Base-by-base conservation (phyloP, 805 yeast genomes). In the Kuraishia cidri region DNA sequence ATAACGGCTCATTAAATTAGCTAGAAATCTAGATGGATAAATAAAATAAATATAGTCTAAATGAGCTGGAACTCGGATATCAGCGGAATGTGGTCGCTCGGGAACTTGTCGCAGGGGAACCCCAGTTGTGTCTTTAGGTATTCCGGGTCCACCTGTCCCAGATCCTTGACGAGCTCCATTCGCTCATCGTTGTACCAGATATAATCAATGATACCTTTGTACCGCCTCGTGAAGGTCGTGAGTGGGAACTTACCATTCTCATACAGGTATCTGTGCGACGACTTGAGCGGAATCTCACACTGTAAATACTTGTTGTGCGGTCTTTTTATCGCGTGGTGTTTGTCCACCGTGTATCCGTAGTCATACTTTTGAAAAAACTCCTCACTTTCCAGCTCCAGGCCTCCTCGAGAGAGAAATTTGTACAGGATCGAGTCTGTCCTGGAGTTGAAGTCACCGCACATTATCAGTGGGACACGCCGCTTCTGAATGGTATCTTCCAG, bases 381-480 rank as follows among this genome's bases (percentile, higher is more conserved):
- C 1, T 38, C 30, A n/a, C 43, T 43, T 12, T 37, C 30, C 24
- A 51, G 33, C 16, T 45, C 45, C 46, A 17, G 46, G 34, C 33
- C n/a, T 10, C 34, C 38, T 4, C 32, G 22, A 6, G 38, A 23
- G 13, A 58, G 32, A 30, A 67, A 64, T n/a, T 63, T 52, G 29
- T 66, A 64, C 6, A 72, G 77, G 37, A 64, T 50, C 1, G 79
- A 71, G 13, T 56, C 48, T 8, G 72, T 69, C 5, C 56, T 54
- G 1, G 79, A 71, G 43, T 75, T 75, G 38, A 72, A 61, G 47
- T 75, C 82, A 1, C 81, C 82, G 11, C 69, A 60, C 52, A 74
- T 60, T 7, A 75, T 41, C 9, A 34, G 20, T 17, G 39, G 39
- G n/a, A 32, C 11, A 1, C 7, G 7, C n/a, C 29, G 8, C 19